Conservation (phyloP, 371 early-diverging fungal genomes). For the Mucor racemosus region DNA sequence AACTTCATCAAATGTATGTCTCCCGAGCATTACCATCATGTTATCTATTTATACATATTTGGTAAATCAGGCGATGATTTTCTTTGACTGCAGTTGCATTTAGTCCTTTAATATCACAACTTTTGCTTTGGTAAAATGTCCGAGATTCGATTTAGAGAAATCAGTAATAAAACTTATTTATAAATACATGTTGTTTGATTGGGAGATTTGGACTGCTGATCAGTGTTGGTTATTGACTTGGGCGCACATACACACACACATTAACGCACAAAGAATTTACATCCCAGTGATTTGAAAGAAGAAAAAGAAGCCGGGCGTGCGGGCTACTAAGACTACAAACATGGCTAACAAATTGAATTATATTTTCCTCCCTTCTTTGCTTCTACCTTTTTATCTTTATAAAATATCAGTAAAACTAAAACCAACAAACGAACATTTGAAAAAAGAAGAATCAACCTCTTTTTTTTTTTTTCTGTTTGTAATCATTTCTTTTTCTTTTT, state of each 20-base stretch:
- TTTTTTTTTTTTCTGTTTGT: conserved; percentile 3
- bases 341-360: background rate
- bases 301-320: background rate
- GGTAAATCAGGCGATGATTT: no score
- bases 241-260: no score
- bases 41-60: no score
- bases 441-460: background rate
- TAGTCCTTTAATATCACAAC: no score
- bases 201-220: conserved; percentile 7
- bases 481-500: conserved; percentile 1
- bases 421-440: no score
- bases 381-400: background rate
- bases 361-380: background rate
- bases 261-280: no score
- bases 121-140: background rate
- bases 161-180: background rate
- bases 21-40: no score
- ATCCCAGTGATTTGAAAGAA: background rate
- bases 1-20: no score
- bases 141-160: background rate
- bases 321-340: background rate
- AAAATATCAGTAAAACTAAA: no score
- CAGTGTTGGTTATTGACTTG: background rate
- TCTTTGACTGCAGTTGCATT: no score
- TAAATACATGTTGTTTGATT: background rate